Conservation (phyloP, 306 rosid species). For the Prunus dulcis region DNA sequence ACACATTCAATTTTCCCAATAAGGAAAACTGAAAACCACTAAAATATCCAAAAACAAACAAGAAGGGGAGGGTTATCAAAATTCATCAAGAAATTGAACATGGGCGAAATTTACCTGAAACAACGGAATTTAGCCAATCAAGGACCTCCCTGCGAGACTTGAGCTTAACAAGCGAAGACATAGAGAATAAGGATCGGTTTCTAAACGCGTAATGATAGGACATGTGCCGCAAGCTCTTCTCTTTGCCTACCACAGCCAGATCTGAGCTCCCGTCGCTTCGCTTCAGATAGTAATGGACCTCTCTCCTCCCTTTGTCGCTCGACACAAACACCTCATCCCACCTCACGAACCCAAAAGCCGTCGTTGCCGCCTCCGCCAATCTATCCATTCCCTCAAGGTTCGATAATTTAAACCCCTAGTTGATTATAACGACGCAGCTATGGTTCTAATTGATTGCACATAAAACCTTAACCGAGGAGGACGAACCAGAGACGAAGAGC, state of each 20-base stretch:
- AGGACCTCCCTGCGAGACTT: conserved; percentile 73
- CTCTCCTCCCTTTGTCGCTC: conserved; percentile 57
- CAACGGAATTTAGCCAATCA: conserved; percentile 66
- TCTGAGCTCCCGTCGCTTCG: conserved; percentile 53
- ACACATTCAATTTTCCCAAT: neutral
- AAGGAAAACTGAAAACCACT: neutral
- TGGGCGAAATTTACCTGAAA: conserved; percentile 48
- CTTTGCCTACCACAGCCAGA: conserved; percentile 81
- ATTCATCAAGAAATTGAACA: too few relatives aligned
- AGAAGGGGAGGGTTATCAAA: neutral
- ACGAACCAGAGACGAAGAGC: neutral
- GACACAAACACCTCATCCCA: conserved; percentile 72
- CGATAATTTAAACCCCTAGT: neutral
- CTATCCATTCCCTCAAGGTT: conserved; percentile 40
- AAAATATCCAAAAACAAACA: neutral
- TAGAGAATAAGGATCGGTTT: conserved; percentile 21
- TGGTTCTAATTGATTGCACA: neutral
- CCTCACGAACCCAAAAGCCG: conserved; percentile 39
- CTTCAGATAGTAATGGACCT: conserved; percentile 66
- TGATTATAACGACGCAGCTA: neutral
- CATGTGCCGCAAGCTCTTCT: conserved; percentile 68
- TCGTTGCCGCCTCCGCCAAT: conserved; percentile 32
- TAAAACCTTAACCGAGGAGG: neutral
- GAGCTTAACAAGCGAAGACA: conserved; percentile 43
- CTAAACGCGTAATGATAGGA: conserved; percentile 53